phyloP scores from a whole-genome alignment of 805 yeast species.

The Candida oleophila region DNA sequence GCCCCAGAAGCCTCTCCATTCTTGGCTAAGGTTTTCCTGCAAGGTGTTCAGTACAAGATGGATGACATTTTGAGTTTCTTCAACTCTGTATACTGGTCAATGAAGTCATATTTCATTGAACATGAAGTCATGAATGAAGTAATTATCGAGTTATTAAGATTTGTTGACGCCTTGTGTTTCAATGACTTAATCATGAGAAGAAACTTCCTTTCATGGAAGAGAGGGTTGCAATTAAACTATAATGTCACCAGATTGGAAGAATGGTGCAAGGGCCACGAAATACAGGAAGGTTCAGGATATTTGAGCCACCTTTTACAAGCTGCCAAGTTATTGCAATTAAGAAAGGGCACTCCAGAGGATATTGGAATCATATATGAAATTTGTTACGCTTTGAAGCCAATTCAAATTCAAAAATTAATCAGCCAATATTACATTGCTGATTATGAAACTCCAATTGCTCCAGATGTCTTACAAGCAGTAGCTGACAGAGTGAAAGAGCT shows the following conservation, averaged over 20 bases:
- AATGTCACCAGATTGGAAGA: slow-evolving; percentile 95
- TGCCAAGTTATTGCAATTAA: slow-evolving; percentile 86
- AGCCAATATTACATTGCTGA: slow-evolving; percentile 89
- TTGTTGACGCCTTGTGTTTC: slow-evolving; percentile 91
- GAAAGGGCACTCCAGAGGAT: slow-evolving; percentile 86
- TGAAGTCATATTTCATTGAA: slow-evolving; percentile 88
- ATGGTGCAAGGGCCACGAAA: slow-evolving; percentile 95
- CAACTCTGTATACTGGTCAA: slow-evolving; percentile 88
- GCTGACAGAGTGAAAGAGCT: slow-evolving; percentile 72
- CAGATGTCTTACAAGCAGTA: slow-evolving; percentile 74
- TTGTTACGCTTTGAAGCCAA: slow-evolving; percentile 89
- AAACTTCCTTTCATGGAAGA: slow-evolving; percentile 93
- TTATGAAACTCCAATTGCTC: slow-evolving; percentile 88
- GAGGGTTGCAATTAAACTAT: slow-evolving; percentile 94
- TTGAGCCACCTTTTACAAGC: slow-evolving; percentile 88
- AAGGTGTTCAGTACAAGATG: slow-evolving; percentile 78
- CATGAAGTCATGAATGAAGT: slow-evolving; percentile 81
- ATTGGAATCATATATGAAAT: slow-evolving; percentile 90
- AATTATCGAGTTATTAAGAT: slow-evolving; percentile 75
- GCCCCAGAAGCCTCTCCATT: slow-evolving; percentile 82
- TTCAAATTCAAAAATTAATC: slow-evolving; percentile 91
- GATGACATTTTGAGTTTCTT: slow-evolving; percentile 89
- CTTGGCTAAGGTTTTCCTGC: slow-evolving; percentile 76
- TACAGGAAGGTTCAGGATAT: slow-evolving; percentile 82
- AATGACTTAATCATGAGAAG: slow-evolving; percentile 94